phyloP scores from a whole-genome alignment of 495 filamentous ascomycete species.

The Penicillium bialowiezense region DNA sequence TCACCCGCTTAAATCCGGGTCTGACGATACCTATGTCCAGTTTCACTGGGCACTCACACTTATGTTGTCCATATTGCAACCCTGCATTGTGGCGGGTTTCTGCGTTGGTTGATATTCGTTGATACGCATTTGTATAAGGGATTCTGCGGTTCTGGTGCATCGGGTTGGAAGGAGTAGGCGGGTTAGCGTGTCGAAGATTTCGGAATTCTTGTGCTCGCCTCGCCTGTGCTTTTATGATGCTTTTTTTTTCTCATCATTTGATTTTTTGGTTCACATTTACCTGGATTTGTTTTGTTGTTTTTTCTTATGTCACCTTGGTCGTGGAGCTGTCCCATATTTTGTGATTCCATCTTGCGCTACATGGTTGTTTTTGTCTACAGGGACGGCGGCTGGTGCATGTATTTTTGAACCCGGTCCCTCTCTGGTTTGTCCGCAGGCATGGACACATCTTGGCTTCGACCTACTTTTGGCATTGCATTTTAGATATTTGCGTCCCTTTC shows the following conservation, averaged over 20 bases:
- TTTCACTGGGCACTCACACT: conserved; percentile 23
- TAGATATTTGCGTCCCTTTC: conserved; percentile 45
- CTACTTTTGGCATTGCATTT: conserved; percentile 38
- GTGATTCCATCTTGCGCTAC: conserved; percentile 42
- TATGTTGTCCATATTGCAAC: conserved; percentile 42
- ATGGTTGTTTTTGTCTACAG: conserved; percentile 31
- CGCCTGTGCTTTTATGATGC: conserved; percentile 26
- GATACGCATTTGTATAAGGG: conserved; percentile 53
- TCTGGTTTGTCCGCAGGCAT: conserved; percentile 7
- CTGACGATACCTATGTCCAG: conserved; percentile 18
- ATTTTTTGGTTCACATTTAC: conserved; percentile 20
- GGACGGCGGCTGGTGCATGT: conserved; percentile 20
- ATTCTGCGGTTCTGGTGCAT: conserved; percentile 51
- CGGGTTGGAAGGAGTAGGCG: conserved; percentile 51
- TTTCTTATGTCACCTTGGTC: conserved; percentile 34
- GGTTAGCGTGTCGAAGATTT: conserved; percentile 43
- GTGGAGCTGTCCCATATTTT: conserved; percentile 26
- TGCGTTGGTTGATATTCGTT: conserved; percentile 61
- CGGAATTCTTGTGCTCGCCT: conserved; percentile 30
- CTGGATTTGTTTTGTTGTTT: background rate
- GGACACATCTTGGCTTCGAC: conserved; percentile 9
- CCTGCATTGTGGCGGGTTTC: conserved; percentile 48
- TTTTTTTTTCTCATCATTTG: conserved; percentile 23
- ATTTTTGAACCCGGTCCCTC: conserved; percentile 20
- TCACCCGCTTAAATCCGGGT: conserved; percentile 41